These are phyloP conservation scores for Nepenthes alata DNA, from an alignment of 179 eudicot species.

Conservation along the genomic window DNA sequence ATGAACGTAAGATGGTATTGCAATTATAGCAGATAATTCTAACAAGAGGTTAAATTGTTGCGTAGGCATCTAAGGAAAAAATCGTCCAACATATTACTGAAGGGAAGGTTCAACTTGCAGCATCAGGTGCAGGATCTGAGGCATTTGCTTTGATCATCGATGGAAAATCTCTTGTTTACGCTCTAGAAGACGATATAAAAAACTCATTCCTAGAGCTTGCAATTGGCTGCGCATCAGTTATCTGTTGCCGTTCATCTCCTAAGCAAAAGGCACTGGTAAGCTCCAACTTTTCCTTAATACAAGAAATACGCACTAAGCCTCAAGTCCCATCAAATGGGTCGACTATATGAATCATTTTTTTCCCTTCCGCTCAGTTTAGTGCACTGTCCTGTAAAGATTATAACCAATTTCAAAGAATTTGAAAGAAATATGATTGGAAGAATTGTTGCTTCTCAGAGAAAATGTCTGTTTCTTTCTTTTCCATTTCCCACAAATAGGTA, in stretches of 20 bases:
- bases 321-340: too few relatives aligned
- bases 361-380: too few relatives aligned
- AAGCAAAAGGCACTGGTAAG: constrained; percentile 77
- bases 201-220: constrained; percentile 63
- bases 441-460: too few relatives aligned
- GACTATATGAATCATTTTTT: too few relatives aligned
- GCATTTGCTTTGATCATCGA: constrained; percentile 82
- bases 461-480: too few relatives aligned
- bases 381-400: too few relatives aligned
- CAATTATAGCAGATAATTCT: too few relatives aligned
- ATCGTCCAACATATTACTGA: constrained; percentile 47
- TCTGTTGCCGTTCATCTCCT: constrained; percentile 89
- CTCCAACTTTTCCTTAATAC: not conserved
- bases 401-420: too few relatives aligned
- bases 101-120: constrained; percentile 38
- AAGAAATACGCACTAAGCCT: too few relatives aligned
- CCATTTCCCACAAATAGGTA: too few relatives aligned
- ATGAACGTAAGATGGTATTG: too few relatives aligned
- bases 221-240: constrained; percentile 74
- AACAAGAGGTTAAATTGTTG: not conserved
- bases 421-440: too few relatives aligned
- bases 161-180: constrained; percentile 78
- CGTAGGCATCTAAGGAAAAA: constrained; percentile 57
- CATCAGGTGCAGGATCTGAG: constrained; percentile 34
- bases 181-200: constrained; percentile 59